Percentiles rank a stretch among this genome's conserved stretches.
Conservation (phyloP, 1,139 yeast species). For the Saccharomyces hybrid region DNA sequence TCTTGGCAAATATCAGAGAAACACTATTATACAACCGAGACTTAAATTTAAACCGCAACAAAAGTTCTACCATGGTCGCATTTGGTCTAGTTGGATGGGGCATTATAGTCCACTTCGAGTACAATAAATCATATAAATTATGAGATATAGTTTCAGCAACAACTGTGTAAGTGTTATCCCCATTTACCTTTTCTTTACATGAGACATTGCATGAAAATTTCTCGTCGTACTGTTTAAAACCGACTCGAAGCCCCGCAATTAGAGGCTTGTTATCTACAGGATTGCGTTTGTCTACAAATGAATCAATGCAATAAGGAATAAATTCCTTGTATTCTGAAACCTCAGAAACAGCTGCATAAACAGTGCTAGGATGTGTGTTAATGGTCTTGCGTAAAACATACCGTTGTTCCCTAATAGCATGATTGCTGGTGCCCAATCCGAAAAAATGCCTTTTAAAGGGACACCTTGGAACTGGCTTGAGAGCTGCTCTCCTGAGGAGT, state of each 20-base stretch:
- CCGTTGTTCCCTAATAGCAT: conserved; percentile 13
- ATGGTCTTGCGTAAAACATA: conserved; percentile 20
- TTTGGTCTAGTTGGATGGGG: conserved; percentile 31
- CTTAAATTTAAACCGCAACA: conserved; percentile 60
- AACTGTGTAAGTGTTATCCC: conserved; percentile 13
- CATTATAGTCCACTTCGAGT: conserved; percentile 67
- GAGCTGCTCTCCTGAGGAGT: neutral
- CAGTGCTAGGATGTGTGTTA: conserved; percentile 20
- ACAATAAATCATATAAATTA: conserved; percentile 55
- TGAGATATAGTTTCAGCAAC: conserved; percentile 57
- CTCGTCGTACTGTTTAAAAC: conserved; percentile 75
- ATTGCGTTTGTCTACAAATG: conserved; percentile 48
- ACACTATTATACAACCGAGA: conserved; percentile 68
- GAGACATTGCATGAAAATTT: conserved; percentile 59
- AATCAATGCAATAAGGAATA: conserved; percentile 75
- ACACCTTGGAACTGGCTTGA: neutral
- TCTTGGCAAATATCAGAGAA: conserved; percentile 65
- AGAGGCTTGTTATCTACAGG: conserved; percentile 40
- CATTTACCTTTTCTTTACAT: conserved; percentile 35
- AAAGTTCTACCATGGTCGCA: conserved; percentile 49
- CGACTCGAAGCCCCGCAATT: conserved; percentile 67
- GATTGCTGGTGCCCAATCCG: neutral
- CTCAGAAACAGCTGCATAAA: conserved; percentile 57
- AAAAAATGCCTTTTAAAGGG: neutral
- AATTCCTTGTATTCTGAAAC: conserved; percentile 66